A percentile compares a stretch with the other conserved stretches of the same genome.
Evolutionary conservation across 2,329 filamentous ascomycete species (phyloP).

Genomic region (Ascochyta pisi): DNA sequence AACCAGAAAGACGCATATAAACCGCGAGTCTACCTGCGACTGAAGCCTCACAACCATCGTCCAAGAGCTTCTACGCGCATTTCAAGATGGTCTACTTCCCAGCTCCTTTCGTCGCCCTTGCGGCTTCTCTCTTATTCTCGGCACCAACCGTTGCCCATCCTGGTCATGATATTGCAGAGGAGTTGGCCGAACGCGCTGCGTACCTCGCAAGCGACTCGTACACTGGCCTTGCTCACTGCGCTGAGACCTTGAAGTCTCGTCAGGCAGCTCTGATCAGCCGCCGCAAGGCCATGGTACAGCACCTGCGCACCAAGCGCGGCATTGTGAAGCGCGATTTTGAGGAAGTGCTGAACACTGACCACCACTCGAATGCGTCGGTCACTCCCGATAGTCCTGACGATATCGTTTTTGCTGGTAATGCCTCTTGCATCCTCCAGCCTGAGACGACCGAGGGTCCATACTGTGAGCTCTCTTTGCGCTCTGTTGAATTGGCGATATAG

Average conservation of each 20-base stretch:
- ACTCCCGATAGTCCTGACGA: constrained; percentile 23
- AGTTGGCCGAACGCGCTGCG: constrained; percentile 26
- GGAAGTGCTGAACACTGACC: constrained; percentile 30
- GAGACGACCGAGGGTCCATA: constrained; percentile 35
- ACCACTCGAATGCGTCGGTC: constrained; percentile 27
- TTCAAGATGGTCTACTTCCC: constrained; percentile 16
- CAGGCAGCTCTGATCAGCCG: constrained; percentile 44
- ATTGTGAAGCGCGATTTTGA: constrained; percentile 23
- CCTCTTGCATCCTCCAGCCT: constrained; percentile 32
- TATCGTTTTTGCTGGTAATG: constrained; percentile 31
- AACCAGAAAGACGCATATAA: not conserved
- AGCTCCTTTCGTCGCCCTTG: constrained; percentile 12
- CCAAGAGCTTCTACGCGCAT: not conserved
- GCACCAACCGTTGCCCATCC: constrained; percentile 14
- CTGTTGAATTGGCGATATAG: not conserved
- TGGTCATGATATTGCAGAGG: constrained; percentile 18
- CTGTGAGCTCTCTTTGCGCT: constrained; percentile 45
- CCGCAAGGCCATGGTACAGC: constrained; percentile 47
- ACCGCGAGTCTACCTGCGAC: not conserved
- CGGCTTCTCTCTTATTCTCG: constrained; percentile 9
- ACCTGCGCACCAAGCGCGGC: constrained; percentile 42
- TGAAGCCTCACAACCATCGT: not conserved
- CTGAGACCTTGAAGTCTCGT: constrained; percentile 46
- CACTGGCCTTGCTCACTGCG: constrained; percentile 48
- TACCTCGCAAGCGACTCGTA: constrained; percentile 39